Base-by-base conservation (phyloP, 2,329 filamentous ascomycete genomes). In the Penicillium sp. region DNA sequence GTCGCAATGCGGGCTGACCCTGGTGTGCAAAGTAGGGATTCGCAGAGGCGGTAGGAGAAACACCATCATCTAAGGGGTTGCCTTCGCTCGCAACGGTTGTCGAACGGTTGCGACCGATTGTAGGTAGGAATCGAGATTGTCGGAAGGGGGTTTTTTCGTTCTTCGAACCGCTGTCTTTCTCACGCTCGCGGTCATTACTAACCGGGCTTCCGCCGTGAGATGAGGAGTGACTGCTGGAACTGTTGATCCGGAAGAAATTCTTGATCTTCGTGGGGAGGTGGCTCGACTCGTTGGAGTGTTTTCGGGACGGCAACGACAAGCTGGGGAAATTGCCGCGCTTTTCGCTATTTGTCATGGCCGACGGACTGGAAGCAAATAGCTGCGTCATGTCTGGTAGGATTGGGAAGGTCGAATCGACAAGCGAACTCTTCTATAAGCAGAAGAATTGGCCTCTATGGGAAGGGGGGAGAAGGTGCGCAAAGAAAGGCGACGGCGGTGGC, bases 21-120 rank as follows among this genome's bases (percentile, higher is more conserved):
- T 99, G 95, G 75, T 98, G 95, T 67, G 88, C 90, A 77, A 98
- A 99, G 79, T 99, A 99, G 17, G 95, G 95, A 75, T 99, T 99
- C 65, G 92, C 94, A 73, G 94, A 88, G 54, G 93, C 94, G 4
- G 92, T 98, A 28, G 95, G 95, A 72, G 93, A 96, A 71, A 96
- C 84, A 62, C 86, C 83, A 76, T 97, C 93, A 68, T 97, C 94
- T 65, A 97, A 84, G 59, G 89, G 86, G 73, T 97, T 92, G 68
- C 93, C 93, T 78, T 97, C 94, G 78, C 92, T 96, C 67, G 91
- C 91, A 58, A 96, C 91, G 28, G 94, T 98, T 61, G 90, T 89
- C 38, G 92, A 96, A 70, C 94, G 88, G 74, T 94, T 92, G 69
- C 94, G 90, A 73, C 90, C 90, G 73, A 96, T 91, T 69, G 90